Percentiles rank a stretch among this genome's conserved stretches.
Conservation (phyloP, 75 land plant genomes). For the Selaginella tamariscina region DNA sequence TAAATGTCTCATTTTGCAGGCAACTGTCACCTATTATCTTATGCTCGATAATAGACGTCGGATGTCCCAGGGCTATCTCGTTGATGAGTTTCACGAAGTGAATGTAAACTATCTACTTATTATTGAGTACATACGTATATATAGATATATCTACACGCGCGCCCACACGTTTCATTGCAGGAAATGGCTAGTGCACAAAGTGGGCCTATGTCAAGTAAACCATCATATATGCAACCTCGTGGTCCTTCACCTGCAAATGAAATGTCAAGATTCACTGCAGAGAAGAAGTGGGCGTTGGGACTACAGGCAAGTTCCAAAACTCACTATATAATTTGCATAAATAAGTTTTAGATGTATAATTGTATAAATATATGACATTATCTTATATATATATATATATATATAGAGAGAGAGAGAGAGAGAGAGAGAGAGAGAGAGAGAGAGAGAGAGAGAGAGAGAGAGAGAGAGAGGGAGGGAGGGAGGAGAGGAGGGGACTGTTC, state of each 20-base stretch:
- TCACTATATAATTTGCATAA: too few relatives aligned
- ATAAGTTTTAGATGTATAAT: too few relatives aligned
- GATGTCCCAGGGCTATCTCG: conserved; percentile 45
- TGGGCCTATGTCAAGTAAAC: not conserved
- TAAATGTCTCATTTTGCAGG: conserved; percentile 28
- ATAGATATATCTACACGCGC: not conserved
- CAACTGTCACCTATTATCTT: conserved; percentile 58
- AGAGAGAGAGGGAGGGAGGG: too few relatives aligned
- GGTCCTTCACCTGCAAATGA: conserved; percentile 12
- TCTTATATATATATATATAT: too few relatives aligned
- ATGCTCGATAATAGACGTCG: conserved; percentile 48
- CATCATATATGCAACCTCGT: conserved; percentile 3
- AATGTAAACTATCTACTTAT: conserved; percentile 23
- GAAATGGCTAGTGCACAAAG: not conserved
- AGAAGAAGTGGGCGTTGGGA: conserved; percentile 61
- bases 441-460: too few relatives aligned
- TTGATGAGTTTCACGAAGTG: conserved; percentile 48
- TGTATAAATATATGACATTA: too few relatives aligned
- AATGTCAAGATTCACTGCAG: conserved; percentile 27
- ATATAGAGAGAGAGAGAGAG: too few relatives aligned
- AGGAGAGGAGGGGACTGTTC: too few relatives aligned
- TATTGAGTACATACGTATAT: not conserved
- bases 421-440: too few relatives aligned
- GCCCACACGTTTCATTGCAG: not conserved
- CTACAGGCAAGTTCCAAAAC: conserved; percentile 22